Base-by-base conservation (phyloP, 2,329 filamentous ascomycete species). In the Trichophyton rubrum region DNA sequence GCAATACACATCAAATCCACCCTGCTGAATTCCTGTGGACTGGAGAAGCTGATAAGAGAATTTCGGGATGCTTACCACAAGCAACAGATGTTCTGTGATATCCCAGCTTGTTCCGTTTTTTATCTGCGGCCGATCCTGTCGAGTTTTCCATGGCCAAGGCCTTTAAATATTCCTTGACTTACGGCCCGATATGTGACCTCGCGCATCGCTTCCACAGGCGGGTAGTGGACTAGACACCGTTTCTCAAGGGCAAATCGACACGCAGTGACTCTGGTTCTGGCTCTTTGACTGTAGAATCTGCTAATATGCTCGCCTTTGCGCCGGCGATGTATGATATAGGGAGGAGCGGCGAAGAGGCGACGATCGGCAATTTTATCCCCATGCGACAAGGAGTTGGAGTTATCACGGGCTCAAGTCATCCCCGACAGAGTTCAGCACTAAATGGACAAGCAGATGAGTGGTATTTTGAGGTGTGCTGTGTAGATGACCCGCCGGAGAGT, bases 11-110 rank as follows among this genome's bases (percentile, higher is more conserved):
- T 35, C 33, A 13, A 13, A 35, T 13, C 11, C 11, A 9, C 3
- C 33, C 33, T 35, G 33, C 33, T 35, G 33, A 1, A 35, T 35
- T 49, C 17, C 27, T 49, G 17, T 17, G 60, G 27, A 24, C 24
- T 20, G 20, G 59, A 7, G 17, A 27, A 27, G 56, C 33, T 58
- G 8, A 22, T 59, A 15, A 59, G 38, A 61, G 41, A 45, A 20
- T 57, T 40, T 51, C 43, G 53, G 60, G 62, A 47, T 61, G 85
- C 91, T 83, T 82, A 97, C 92, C 88, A 78, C 92, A 97, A 67
- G 92, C 93, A 67, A 96, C 89, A 51, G 91, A 95, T 40, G 90
- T 96, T 69, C 92, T 85, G 77, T 96, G 92, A 72, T 97, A 97
- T 43, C 92, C 92, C 63, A 97, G 80, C 75, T 95, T 96, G 74